Evolutionary conservation across 1,284 basidiomycete genomes (phyloP).

Genomic region (Cryptococcus sp.): DNA sequence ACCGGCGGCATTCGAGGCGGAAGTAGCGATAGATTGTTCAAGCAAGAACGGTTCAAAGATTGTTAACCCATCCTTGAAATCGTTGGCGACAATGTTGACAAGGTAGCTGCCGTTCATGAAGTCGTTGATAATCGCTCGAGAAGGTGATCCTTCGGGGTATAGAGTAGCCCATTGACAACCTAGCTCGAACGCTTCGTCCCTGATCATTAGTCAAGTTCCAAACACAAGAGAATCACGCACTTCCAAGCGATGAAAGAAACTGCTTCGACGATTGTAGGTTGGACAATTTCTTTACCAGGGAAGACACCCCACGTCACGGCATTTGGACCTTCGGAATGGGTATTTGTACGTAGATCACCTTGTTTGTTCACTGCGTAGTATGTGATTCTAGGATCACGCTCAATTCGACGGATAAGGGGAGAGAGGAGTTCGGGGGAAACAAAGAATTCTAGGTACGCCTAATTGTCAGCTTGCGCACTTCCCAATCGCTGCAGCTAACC

Average conservation of each 20-base stretch:
- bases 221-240: constrained; percentile 16
- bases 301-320: constrained; percentile 99
- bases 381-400: constrained; percentile 82
- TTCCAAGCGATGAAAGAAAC: constrained; percentile 51
- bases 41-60: constrained; percentile 80
- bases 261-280: constrained; percentile 92
- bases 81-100: constrained; percentile 96
- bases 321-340: constrained; percentile 89
- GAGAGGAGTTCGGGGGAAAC: constrained; percentile 70
- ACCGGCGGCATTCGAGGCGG: too few relatives aligned
- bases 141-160: constrained; percentile 73
- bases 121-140: constrained; percentile 69
- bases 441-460: constrained; percentile 98
- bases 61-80: constrained; percentile 76
- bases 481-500: constrained; percentile 49
- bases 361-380: constrained; percentile 75
- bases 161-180: constrained; percentile 89
- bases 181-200: constrained; percentile 94
- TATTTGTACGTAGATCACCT: constrained; percentile 93
- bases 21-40: constrained; percentile 25
- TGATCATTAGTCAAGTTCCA: constrained; percentile 5
- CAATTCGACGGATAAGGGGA: constrained; percentile 75
- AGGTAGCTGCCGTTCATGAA: constrained; percentile 81
- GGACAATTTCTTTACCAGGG: constrained; percentile 95
- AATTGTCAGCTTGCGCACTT: background rate